A percentile compares a stretch with the other conserved stretches of the same genome.
Evolutionary conservation across 305 asterid genomes (phyloP).

Genomic region (Fraxinus floribunda): DNA sequence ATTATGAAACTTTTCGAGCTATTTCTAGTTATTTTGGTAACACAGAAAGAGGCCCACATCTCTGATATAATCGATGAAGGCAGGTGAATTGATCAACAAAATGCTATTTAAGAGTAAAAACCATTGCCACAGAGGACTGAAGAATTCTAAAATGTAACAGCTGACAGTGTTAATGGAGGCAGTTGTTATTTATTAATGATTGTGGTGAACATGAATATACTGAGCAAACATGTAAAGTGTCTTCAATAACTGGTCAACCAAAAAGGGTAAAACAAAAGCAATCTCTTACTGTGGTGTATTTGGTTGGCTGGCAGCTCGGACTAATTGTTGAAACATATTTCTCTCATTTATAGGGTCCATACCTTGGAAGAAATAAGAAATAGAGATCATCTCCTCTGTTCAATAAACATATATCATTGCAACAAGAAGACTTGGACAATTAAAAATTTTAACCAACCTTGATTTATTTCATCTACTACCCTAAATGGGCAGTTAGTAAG

Average conservation of each 20-base stretch:
- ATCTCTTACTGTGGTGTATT: constrained; percentile 87
- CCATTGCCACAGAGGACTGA: not conserved
- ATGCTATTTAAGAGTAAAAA: not conserved
- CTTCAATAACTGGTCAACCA: not conserved
- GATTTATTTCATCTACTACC: constrained; percentile 40
- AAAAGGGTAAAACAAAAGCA: constrained; percentile 15
- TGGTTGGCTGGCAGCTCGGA: constrained; percentile 90
- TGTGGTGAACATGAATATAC: not conserved
- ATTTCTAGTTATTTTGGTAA: constrained; percentile 4
- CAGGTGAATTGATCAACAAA: not conserved
- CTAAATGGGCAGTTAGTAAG: constrained; percentile 97
- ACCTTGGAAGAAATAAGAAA: constrained; percentile 38
- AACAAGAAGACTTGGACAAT: constrained; percentile 1
- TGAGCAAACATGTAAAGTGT: not conserved
- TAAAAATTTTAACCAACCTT: constrained; percentile 31
- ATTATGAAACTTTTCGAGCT: not conserved
- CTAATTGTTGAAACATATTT: constrained; percentile 98
- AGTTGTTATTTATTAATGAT: not conserved
- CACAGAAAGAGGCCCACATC: not conserved
- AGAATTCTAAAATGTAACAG: not conserved
- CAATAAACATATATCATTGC: constrained; percentile 1
- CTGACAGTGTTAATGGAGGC: not conserved
- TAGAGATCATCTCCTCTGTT: constrained; percentile 6
- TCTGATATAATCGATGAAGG: not conserved
- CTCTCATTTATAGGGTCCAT: constrained; percentile 99